Percentiles rank a stretch among this genome's conserved stretches.
Evolutionary conservation across 2,329 filamentous ascomycete genomes (phyloP).

Genomic region (Pseudocercospora macadamiae): DNA sequence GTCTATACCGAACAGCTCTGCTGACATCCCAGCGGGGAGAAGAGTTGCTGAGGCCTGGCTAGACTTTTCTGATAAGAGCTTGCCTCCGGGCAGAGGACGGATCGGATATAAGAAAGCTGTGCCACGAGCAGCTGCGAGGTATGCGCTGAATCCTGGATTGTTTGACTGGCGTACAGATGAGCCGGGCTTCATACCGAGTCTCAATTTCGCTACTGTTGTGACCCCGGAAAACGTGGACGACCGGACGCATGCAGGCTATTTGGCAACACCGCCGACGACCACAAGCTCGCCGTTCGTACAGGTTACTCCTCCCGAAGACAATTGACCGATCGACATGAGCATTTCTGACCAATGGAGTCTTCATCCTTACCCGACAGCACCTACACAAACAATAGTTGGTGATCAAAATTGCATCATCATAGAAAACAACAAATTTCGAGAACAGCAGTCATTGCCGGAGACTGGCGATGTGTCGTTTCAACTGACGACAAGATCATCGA

Average conservation of each 20-base stretch:
- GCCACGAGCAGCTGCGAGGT: conserved; percentile 17
- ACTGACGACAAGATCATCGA: too few species aligned
- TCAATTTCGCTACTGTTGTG: conserved; percentile 10
- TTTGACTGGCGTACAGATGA: conserved; percentile 21
- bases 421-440: too few species aligned
- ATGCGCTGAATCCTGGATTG: conserved; percentile 26
- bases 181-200: conserved; percentile 11
- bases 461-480: too few species aligned
- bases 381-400: too few species aligned
- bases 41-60: conserved; percentile 26
- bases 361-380: not conserved
- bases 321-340: not conserved
- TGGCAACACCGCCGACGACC: not conserved
- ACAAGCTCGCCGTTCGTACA: not conserved
- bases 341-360: not conserved
- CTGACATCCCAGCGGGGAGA: conserved; percentile 21
- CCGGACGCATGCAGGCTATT: not conserved
- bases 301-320: not conserved
- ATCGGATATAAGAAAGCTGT: conserved; percentile 19
- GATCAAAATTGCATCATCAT: too few species aligned
- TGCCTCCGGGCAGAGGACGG: conserved; percentile 7
- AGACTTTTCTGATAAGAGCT: conserved; percentile 25
- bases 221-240: not conserved
- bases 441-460: too few species aligned
- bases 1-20: conserved; percentile 8